Base-by-base conservation (phyloP, 2,329 filamentous ascomycete species). In the Fusarium piperis region DNA sequence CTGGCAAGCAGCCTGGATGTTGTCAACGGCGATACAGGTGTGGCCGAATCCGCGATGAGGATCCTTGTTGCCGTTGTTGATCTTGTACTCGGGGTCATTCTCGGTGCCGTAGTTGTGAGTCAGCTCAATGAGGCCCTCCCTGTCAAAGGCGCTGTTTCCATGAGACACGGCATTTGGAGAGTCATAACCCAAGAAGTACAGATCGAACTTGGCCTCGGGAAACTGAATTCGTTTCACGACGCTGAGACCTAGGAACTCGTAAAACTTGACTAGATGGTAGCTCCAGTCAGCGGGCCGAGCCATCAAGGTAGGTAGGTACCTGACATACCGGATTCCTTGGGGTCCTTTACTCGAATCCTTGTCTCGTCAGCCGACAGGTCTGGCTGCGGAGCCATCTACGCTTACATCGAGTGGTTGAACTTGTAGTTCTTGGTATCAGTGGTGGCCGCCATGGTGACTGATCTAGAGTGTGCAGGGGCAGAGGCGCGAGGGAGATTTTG, bases 161-260 rank as follows among this genome's bases (percentile, higher is more conserved):
- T 88, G 85, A 11, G 93, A 96, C n/a, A 89, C 84, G 15, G 95
- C 92, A 38, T 88, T 86, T 11, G 94, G 89, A 33, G 90, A 89
- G 79, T 97, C 92, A 83, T 97, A 98, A 66, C 92, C 94, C 67
- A 99, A 87, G 84, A 98, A 98, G 86, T 98, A 98, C 30, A 98
- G 90, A 77, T 96, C 94, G 82, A 98, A 98, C 79, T 97, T 97
- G 81, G 90, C 90, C 67, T 97, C 94, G 15, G 95, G 93, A 78
- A 94, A 93, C 70, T 92, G 86, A 52, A 96, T 86, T 83, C 95
- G 93, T 78, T 93, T 90, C 81, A 98, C 88, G 70, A 94, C 83
- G 79, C 87, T 94, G 88, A 98, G 91, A 76, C 96, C 96, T 18
- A 99, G 89, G 81, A 94, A 93, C 80, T 97, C 92, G 83, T 98